Evolutionary conservation across 192 early-diverging fungal species (phyloP).

Genomic region (Coemansia brasiliensis): DNA sequence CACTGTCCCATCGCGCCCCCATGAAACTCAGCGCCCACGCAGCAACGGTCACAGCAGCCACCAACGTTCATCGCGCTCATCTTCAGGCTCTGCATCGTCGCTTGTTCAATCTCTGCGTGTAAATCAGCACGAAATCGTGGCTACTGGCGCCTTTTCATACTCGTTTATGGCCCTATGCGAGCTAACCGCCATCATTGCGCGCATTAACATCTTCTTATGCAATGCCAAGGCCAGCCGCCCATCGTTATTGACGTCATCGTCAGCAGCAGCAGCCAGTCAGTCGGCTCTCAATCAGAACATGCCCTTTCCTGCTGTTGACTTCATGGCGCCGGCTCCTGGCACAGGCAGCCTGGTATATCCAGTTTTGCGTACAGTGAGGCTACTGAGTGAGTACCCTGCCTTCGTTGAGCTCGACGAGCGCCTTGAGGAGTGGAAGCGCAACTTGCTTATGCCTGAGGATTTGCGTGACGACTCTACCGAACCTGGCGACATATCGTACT

Average conservation of each 20-base stretch:
- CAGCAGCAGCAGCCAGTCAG: background rate
- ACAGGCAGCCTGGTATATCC: slow-evolving; percentile 31
- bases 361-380: slow-evolving; percentile 29
- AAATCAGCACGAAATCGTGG: slow-evolving; percentile 40
- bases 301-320: slow-evolving; percentile 49
- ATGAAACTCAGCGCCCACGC: background rate
- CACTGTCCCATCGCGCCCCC: background rate
- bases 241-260: background rate
- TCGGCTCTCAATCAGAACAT: slow-evolving; percentile 6
- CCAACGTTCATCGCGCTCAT: slow-evolving; percentile 32
- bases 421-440: slow-evolving; percentile 45
- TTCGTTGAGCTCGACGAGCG: slow-evolving; percentile 44
- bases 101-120: slow-evolving; percentile 23
- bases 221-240: slow-evolving; percentile 44
- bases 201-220: slow-evolving; percentile 46
- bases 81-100: slow-evolving; percentile 29
- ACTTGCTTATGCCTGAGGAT: slow-evolving; percentile 44
- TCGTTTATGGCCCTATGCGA: slow-evolving; percentile 57
- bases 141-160: slow-evolving; percentile 51
- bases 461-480: slow-evolving; percentile 48
- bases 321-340: slow-evolving; percentile 13
- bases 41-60: background rate
- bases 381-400: slow-evolving; percentile 41
- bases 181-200: slow-evolving; percentile 45
- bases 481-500: slow-evolving; percentile 46